Percentiles rank a stretch among this genome's conserved stretches.
Evolutionary conservation across 345 rosid species (phyloP).

Genomic region (Arabis hirsuta): DNA sequence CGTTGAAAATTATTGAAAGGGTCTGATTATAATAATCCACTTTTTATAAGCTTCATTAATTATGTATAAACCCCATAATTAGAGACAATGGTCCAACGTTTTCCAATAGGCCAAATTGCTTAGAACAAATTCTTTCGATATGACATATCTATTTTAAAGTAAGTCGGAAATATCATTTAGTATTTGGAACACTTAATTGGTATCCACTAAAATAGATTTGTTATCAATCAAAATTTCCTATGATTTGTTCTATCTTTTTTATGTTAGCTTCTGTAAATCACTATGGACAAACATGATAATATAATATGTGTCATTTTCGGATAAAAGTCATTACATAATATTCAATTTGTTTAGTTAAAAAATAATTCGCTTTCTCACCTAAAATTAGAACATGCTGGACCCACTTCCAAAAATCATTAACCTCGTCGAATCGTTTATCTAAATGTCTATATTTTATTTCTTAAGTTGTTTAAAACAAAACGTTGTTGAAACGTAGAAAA

Average conservation of each 20-base stretch:
- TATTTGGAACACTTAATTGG: background rate
- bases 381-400: conserved; percentile 23
- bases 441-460: background rate
- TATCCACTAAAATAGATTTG: background rate
- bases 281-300: conserved; percentile 12
- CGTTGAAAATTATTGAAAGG: conserved; percentile 20
- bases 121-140: background rate
- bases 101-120: background rate
- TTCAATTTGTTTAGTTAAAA: conserved; percentile 13
- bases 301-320: conserved; percentile 27
- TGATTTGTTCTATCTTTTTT: background rate
- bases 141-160: conserved; percentile 1
- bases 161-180: background rate
- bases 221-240: background rate
- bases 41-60: background rate
- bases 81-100: conserved; percentile 28
- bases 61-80: conserved; percentile 20
- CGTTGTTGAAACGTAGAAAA: background rate
- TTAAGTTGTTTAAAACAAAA: background rate
- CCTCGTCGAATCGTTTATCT: conserved; percentile 5
- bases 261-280: conserved; percentile 8
- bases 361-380: conserved; percentile 12
- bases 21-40: conserved; percentile 1
- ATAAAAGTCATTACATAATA: conserved; percentile 16
- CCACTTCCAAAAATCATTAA: conserved; percentile 23